A percentile compares a stretch with the other conserved stretches of the same genome.
Conservation (phyloP, 208 protist genomes). For the Trypanosoma cruzi region DNA sequence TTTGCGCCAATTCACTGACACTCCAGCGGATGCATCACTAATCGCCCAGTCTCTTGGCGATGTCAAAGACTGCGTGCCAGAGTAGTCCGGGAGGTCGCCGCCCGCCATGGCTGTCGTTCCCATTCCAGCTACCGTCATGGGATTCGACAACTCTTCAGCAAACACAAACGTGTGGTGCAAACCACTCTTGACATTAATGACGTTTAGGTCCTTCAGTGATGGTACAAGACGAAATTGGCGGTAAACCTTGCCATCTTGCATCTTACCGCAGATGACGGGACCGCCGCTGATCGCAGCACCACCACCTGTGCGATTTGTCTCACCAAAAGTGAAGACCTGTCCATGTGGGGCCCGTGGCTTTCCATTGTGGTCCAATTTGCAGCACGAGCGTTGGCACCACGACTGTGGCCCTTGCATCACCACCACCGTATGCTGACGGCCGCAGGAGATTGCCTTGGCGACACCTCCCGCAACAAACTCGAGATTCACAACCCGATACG, state of each 20-base stretch:
- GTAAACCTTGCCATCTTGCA: conserved; percentile 4
- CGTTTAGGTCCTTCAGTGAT: conserved; percentile 52
- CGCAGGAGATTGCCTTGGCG: conserved; percentile 71
- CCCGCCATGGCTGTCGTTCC: not conserved
- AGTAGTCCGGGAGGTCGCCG: not conserved
- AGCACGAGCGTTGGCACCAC: conserved; percentile 60
- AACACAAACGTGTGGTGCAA: conserved; percentile 82
- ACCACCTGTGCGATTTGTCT: conserved; percentile 26
- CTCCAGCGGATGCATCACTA: not conserved
- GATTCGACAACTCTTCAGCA: conserved; percentile 52
- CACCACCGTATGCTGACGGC: conserved; percentile 83
- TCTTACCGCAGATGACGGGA: not conserved
- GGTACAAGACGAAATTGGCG: conserved; percentile 37
- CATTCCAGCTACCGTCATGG: not conserved
- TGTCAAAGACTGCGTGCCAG: not conserved
- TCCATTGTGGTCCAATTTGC: conserved; percentile 43
- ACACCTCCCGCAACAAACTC: conserved; percentile 82
- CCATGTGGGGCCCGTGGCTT: conserved; percentile 38
- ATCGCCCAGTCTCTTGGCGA: not conserved
- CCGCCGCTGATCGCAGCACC: conserved; percentile 6
- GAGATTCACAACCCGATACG: conserved; percentile 74
- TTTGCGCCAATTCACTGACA: not conserved
- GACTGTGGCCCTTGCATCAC: conserved; percentile 85
- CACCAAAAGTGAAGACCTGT: conserved; percentile 81
- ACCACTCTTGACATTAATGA: conserved; percentile 74